Percentiles rank a stretch among this genome's conserved stretches.
These are phyloP conservation scores for Sechiopsis laciniata DNA, from an alignment of 306 rosid species.

Conservation along the genomic window DNA sequence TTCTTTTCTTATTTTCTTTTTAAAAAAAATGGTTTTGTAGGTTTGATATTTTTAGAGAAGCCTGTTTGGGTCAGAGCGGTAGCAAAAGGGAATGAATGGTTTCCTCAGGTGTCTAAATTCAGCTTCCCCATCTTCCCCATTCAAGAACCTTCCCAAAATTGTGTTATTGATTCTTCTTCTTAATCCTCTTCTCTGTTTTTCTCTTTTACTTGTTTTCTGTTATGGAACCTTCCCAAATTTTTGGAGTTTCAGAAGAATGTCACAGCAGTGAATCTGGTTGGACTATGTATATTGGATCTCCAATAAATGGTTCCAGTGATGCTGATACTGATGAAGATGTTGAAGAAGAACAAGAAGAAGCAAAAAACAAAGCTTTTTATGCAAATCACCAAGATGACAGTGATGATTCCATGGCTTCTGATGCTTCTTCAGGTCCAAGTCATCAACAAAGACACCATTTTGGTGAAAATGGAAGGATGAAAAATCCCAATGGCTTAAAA, in stretches of 20 bases:
- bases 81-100: constrained; percentile 19
- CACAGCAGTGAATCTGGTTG: constrained; percentile 97
- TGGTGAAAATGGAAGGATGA: constrained; percentile 20
- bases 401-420: constrained; percentile 97
- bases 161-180: background rate
- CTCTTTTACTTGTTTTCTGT: background rate
- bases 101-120: constrained; percentile 29
- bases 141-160: constrained; percentile 21
- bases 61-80: constrained; percentile 24
- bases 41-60: constrained; percentile 10
- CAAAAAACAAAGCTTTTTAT: constrained; percentile 1
- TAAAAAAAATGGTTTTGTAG: background rate
- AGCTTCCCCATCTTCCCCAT: constrained; percentile 27
- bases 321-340: background rate
- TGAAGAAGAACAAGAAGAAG: background rate
- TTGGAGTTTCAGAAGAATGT: constrained; percentile 72
- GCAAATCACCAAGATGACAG: constrained; percentile 41
- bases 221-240: constrained; percentile 58
- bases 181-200: background rate
- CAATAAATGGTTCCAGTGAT: constrained; percentile 31
- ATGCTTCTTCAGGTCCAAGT: constrained; percentile 90
- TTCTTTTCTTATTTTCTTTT: background rate
- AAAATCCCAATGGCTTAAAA: constrained; percentile 22
- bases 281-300: constrained; percentile 92
- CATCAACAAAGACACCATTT: constrained; percentile 25